Conservation (phyloP, 331 rosid species). For the Pyrus hybrid region DNA sequence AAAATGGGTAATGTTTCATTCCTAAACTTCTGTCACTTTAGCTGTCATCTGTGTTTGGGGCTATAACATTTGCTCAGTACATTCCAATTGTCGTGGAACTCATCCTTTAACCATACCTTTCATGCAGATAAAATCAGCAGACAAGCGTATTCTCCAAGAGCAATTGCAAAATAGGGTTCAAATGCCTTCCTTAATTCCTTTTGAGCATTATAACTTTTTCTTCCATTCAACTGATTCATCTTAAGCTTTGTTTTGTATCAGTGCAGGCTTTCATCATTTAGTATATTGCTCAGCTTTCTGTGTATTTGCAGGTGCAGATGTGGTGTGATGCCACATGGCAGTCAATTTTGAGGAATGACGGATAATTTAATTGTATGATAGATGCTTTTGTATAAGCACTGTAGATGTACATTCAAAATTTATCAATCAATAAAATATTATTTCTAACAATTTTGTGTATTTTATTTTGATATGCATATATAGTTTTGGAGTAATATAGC, state of each 20-base stretch:
- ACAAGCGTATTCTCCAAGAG: slow-evolving; percentile 89
- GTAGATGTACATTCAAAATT: too few species aligned
- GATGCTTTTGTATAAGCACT: too few species aligned
- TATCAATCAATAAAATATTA: too few species aligned
- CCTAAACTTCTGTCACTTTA: neutral
- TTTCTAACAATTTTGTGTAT: too few species aligned
- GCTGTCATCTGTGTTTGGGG: neutral
- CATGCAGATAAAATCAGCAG: slow-evolving; percentile 82
- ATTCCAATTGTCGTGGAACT: neutral
- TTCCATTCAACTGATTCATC: too few species aligned
- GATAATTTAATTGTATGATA: too few species aligned
- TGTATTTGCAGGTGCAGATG: too few species aligned
- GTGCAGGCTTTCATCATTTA: neutral
- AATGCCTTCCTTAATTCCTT: slow-evolving; percentile 2
- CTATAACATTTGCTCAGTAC: neutral
- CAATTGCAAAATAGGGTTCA: slow-evolving; percentile 81
- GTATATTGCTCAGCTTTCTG: neutral
- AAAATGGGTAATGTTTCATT: neutral
- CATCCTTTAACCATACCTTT: neutral
- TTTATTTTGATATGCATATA: too few species aligned
- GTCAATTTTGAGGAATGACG: too few species aligned
- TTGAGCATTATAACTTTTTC: neutral
- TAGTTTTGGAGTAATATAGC: too few species aligned
- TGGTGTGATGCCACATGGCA: too few species aligned
- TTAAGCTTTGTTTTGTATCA: neutral